phyloP scores from a whole-genome alignment of 2,329 filamentous ascomycete genomes.

The Amauroascus niger region DNA sequence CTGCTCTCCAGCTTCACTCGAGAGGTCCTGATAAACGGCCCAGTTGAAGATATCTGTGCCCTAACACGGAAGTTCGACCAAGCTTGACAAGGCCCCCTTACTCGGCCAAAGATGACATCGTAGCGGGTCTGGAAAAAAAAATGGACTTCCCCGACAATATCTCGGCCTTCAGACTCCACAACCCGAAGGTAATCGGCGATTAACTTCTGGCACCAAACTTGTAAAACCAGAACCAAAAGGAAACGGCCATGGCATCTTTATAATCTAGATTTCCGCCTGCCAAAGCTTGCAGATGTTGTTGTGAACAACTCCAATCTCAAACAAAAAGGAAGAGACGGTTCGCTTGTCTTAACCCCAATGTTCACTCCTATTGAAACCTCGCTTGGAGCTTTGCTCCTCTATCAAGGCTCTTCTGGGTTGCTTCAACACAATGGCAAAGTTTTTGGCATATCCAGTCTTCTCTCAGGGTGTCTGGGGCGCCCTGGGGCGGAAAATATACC shows the following conservation, averaged over 20 bases:
- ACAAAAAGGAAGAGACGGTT: not conserved
- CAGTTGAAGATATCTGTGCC: not conserved
- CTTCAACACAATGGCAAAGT: constrained; percentile 45
- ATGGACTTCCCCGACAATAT: not conserved
- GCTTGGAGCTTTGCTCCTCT: constrained; percentile 43
- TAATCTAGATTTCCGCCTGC: not conserved
- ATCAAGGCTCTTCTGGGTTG: constrained; percentile 42
- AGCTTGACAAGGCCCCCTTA: not conserved
- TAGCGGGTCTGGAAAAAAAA: not conserved
- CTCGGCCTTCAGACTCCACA: not conserved
- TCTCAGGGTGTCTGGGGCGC: constrained; percentile 35
- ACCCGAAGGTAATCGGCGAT: not conserved
- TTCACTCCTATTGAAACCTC: constrained; percentile 46
- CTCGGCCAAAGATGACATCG: not conserved
- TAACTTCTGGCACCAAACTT: not conserved
- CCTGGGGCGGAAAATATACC: constrained; percentile 37
- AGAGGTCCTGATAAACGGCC: no score
- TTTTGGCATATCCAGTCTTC: constrained; percentile 42
- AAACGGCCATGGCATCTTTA: not conserved
- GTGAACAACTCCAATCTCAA: not conserved
- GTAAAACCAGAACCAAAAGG: not conserved
- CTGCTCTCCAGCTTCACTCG: no score
- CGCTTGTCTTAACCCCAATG: constrained; percentile 29
- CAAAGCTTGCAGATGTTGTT: not conserved
- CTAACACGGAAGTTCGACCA: not conserved